Conservation (phyloP, 1,284 basidiomycete species). For the Entoloma clypeatum region DNA sequence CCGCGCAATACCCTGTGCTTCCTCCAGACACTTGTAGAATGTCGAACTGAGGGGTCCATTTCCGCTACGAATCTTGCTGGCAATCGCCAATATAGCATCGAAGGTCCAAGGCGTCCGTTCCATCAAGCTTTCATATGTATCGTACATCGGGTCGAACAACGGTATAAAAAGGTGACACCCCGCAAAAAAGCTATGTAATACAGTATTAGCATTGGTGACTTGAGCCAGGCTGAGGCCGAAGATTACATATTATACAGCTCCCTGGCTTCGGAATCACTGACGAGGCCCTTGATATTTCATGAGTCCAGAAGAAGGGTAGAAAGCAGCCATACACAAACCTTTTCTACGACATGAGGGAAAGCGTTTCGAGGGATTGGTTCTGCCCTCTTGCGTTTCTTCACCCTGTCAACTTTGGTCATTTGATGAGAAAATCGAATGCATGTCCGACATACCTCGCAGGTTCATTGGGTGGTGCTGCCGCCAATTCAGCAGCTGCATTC, state of each 20-base stretch:
- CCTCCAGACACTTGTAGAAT: slow-evolving; percentile 88
- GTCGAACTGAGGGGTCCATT: slow-evolving; percentile 80
- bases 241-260: slow-evolving; percentile 79
- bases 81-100: slow-evolving; percentile 86
- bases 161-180: slow-evolving; percentile 95
- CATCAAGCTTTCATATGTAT: slow-evolving; percentile 86
- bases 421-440: slow-evolving; percentile 7
- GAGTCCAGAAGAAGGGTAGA: slow-evolving; percentile 5
- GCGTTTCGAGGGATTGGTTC: slow-evolving; percentile 85
- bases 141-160: slow-evolving; percentile 85
- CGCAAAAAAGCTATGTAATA: slow-evolving; percentile 76
- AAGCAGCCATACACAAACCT: slow-evolving; percentile 40
- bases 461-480: slow-evolving; percentile 58
- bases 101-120: slow-evolving; percentile 93
- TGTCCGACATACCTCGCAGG: slow-evolving; percentile 43
- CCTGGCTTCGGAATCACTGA: slow-evolving; percentile 71
- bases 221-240: slow-evolving; percentile 14
- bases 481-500: slow-evolving; percentile 90
- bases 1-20: slow-evolving; percentile 91
- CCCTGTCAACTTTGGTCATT: slow-evolving; percentile 38
- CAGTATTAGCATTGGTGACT: slow-evolving; percentile 30
- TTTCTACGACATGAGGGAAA: slow-evolving; percentile 81
- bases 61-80: slow-evolving; percentile 86
- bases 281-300: slow-evolving; percentile 55
- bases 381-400: slow-evolving; percentile 83